Evolutionary conservation across 2,329 filamentous ascomycete species (phyloP).

Genomic region (Blumeria graminis): DNA sequence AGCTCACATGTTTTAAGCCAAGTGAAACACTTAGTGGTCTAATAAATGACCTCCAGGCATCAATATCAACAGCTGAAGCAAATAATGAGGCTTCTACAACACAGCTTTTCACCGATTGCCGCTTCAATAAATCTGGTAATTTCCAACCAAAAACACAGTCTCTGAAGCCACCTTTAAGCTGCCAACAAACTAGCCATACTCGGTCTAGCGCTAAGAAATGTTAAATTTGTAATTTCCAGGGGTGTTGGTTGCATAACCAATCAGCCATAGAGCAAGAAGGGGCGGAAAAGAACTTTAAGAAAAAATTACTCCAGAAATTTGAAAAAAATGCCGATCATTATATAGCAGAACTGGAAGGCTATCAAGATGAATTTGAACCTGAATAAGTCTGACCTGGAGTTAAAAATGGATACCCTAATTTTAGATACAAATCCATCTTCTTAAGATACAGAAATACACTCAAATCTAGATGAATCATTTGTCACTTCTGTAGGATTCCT

Average conservation of each 20-base stretch:
- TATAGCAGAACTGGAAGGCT: neutral
- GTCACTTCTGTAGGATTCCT: too few relatives aligned
- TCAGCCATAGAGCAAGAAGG: neutral
- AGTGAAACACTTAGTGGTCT: neutral
- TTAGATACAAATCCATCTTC: too few relatives aligned
- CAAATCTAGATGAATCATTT: too few relatives aligned
- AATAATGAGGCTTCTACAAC: neutral
- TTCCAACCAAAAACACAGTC: too few relatives aligned
- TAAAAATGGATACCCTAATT: neutral
- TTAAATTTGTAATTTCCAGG: neutral
- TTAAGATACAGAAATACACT: neutral
- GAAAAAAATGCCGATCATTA: neutral
- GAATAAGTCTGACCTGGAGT: neutral
- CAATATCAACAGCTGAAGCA: neutral
- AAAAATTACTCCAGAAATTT: neutral
- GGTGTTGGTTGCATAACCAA: neutral
- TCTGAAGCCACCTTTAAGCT: neutral
- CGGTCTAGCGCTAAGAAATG: neutral
- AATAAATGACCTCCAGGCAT: too few relatives aligned
- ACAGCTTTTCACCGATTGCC: neutral
- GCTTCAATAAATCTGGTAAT: too few relatives aligned
- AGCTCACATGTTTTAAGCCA: neutral
- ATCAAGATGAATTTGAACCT: neutral
- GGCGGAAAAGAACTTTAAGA: neutral
- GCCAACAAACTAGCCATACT: neutral